A percentile compares a stretch with the other conserved stretches of the same genome.
These are phyloP conservation scores for Ormosia semicastrata DNA, from an alignment of 306 rosid genomes.

Conservation along the genomic window DNA sequence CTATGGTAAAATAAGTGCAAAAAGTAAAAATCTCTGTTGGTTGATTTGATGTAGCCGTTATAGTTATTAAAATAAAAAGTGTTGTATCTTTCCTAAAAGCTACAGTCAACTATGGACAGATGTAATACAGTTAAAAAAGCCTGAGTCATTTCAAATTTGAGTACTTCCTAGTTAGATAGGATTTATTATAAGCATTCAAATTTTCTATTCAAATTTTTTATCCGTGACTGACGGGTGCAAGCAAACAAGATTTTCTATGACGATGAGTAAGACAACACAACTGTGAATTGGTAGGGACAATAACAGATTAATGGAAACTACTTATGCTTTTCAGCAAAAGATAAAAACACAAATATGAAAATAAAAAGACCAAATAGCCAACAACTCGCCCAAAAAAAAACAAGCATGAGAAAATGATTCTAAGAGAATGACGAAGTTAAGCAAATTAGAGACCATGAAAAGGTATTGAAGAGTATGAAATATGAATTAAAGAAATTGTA, in stretches of 20 bases:
- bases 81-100: background rate
- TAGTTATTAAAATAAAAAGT: background rate
- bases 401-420: background rate
- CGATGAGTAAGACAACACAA: background rate
- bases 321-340: background rate
- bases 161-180: too few species aligned
- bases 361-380: background rate
- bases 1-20: background rate
- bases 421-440: background rate
- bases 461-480: background rate
- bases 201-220: slow-evolving; percentile 2
- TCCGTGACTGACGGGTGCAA: background rate
- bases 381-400: background rate
- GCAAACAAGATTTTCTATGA: background rate
- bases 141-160: background rate
- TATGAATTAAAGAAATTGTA: background rate
- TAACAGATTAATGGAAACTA: background rate
- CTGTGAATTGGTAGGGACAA: slow-evolving; percentile 18
- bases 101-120: background rate
- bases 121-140: background rate
- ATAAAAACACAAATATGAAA: background rate
- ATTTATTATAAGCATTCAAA: too few species aligned
- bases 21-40: background rate
- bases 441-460: background rate
- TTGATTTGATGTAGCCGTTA: slow-evolving; percentile 5